Evolutionary conservation across 768 basidiomycete species (phyloP).

Genomic region (Phaeotremella skinneri): DNA sequence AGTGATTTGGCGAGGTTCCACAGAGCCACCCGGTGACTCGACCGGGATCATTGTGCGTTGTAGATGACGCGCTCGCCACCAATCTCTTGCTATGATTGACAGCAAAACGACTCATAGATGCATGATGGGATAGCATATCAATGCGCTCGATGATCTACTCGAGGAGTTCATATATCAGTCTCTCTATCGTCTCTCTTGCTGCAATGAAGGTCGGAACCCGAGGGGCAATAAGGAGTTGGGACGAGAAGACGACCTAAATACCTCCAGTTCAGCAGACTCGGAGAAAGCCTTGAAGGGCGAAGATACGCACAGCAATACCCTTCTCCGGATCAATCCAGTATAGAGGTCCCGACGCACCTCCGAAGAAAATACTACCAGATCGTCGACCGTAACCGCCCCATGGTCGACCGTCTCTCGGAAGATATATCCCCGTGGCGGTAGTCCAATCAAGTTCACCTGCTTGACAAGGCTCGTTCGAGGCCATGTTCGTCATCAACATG

Average conservation of each 20-base stretch:
- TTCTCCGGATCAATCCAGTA: slow-evolving; percentile 38
- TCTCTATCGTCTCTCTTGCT: background rate
- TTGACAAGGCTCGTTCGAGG: slow-evolving; percentile 6
- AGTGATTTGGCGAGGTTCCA: too few species aligned
- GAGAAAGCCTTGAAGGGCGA: background rate
- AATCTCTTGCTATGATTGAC: too few species aligned
- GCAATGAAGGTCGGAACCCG: background rate
- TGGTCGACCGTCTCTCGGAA: slow-evolving; percentile 14
- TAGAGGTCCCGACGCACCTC: slow-evolving; percentile 37
- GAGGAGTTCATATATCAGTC: background rate
- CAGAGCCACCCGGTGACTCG: too few species aligned
- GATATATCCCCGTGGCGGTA: slow-evolving; percentile 32
- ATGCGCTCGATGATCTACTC: too few species aligned
- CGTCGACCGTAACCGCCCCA: slow-evolving; percentile 30
- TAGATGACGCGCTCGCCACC: too few species aligned
- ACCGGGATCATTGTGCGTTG: too few species aligned
- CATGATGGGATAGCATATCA: too few species aligned
- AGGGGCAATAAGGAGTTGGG: background rate
- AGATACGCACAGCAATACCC: slow-evolving; percentile 31
- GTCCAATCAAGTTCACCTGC: slow-evolving; percentile 39
- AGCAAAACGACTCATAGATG: too few species aligned
- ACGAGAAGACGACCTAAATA: background rate
- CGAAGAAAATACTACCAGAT: slow-evolving; percentile 34
- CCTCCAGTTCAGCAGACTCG: background rate
- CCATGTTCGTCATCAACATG: slow-evolving; percentile 13